Evolutionary conservation across 176 grass and related monocot genomes (phyloP).

Genomic region (Aegilops sharonensis): DNA sequence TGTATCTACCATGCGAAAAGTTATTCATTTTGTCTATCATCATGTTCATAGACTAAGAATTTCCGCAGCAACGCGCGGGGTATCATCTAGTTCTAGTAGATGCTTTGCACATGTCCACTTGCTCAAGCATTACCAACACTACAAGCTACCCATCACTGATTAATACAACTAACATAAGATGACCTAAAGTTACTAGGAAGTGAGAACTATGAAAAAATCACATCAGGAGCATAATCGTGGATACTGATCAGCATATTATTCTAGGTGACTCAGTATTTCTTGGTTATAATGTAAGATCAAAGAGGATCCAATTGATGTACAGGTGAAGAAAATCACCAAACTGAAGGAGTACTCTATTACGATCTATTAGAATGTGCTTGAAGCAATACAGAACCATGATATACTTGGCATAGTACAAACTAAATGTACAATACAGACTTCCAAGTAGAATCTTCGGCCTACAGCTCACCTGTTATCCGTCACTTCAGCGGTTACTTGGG

Average conservation of each 20-base stretch:
- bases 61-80: too few species aligned
- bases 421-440: conserved; percentile 41
- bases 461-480: conserved; percentile 24
- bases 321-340: neutral
- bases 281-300: neutral
- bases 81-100: neutral
- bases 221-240: neutral
- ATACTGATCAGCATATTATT: conserved; percentile 5
- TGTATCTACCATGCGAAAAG: too few species aligned
- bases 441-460: conserved; percentile 3
- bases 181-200: neutral
- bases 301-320: neutral
- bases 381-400: conserved; percentile 28
- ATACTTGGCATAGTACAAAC: conserved; percentile 21
- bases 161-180: neutral
- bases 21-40: too few species aligned
- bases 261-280: neutral
- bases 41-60: too few species aligned
- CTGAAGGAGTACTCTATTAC: neutral
- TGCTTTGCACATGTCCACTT: conserved; percentile 34
- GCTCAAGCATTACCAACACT: conserved; percentile 17
- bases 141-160: neutral
- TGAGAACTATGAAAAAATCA: neutral
- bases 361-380: conserved; percentile 12
- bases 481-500: conserved; percentile 55